phyloP scores from a whole-genome alignment of 306 rosid species.

The Heteromeles arbutifolia region DNA sequence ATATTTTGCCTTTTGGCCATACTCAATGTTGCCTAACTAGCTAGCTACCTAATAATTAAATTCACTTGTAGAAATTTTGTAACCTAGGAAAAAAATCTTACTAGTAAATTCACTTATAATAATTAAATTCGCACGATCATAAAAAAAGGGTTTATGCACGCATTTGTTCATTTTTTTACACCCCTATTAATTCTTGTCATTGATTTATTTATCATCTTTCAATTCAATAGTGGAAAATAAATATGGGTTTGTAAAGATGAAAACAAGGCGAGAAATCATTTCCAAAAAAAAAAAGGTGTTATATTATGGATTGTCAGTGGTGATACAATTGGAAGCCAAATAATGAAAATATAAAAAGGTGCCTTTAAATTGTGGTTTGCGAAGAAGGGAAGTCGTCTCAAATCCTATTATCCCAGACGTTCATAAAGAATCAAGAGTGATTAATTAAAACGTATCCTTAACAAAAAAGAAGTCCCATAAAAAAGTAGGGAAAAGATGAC shows the following conservation, averaged over 20 bases:
- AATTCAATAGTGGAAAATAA: too few species aligned
- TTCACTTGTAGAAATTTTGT: background rate
- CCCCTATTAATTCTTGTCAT: too few species aligned
- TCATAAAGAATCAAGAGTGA: slow-evolving; percentile 2
- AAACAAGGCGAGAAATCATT: too few species aligned
- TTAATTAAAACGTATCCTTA: background rate
- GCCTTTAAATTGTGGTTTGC: background rate
- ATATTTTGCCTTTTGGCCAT: background rate
- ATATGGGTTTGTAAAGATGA: too few species aligned
- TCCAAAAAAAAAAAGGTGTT: too few species aligned
- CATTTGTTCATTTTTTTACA: too few species aligned
- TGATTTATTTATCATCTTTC: too few species aligned
- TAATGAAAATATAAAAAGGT: background rate
- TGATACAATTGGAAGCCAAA: background rate
- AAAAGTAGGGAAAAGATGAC: background rate
- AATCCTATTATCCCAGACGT: slow-evolving; percentile 1
- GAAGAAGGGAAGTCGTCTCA: slow-evolving; percentile 11
- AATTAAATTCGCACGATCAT: too few species aligned
- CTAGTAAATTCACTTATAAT: too few species aligned
- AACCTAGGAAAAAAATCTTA: background rate
- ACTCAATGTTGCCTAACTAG: background rate
- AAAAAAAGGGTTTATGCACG: too few species aligned
- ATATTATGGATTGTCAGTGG: background rate
- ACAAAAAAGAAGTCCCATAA: too few species aligned
- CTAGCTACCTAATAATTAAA: background rate